These are phyloP conservation scores for Platanthera guangdongensis DNA, from an alignment of 106 monocot genomes.

Conservation along the genomic window DNA sequence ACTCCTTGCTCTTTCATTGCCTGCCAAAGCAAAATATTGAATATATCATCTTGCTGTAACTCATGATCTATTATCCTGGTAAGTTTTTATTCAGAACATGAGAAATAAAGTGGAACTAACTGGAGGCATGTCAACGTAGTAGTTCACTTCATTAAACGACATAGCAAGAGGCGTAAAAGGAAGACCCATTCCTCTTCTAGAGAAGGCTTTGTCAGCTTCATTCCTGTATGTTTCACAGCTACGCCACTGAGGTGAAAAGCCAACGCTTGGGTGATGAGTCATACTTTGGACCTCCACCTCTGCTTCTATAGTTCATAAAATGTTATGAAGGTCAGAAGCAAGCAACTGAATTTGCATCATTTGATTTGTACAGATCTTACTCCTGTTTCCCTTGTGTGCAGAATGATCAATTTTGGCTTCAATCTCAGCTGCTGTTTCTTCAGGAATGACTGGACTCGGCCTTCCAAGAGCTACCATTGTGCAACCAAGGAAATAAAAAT, in stretches of 20 bases:
- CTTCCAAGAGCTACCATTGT: slow-evolving; percentile 39
- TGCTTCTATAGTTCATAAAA: slow-evolving; percentile 10
- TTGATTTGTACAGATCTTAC: slow-evolving; percentile 10
- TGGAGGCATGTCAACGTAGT: slow-evolving; percentile 84
- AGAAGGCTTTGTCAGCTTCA: slow-evolving; percentile 19
- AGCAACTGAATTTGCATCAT: neutral
- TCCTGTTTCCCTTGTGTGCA: slow-evolving; percentile 17
- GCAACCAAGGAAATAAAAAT: neutral
- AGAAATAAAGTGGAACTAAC: slow-evolving; percentile 29
- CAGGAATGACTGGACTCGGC: slow-evolving; percentile 45
- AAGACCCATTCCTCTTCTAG: slow-evolving; percentile 85
- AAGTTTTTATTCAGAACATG: neutral
- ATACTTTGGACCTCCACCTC: slow-evolving; percentile 12
- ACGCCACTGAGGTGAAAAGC: slow-evolving; percentile 8
- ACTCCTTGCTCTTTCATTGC: slow-evolving; percentile 62
- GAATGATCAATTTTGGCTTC: slow-evolving; percentile 24
- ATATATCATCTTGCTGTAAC: neutral
- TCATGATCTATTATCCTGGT: neutral
- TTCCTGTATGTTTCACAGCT: slow-evolving; percentile 22
- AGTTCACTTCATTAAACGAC: slow-evolving; percentile 86
- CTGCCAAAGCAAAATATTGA: slow-evolving; percentile 9
- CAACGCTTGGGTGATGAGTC: slow-evolving; percentile 2
- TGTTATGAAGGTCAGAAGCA: neutral
- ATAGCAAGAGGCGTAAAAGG: slow-evolving; percentile 81
- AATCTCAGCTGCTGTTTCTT: slow-evolving; percentile 33